Evolutionary conservation across 768 basidiomycete species (phyloP).

Genomic region (Xerocomus spinulosus): DNA sequence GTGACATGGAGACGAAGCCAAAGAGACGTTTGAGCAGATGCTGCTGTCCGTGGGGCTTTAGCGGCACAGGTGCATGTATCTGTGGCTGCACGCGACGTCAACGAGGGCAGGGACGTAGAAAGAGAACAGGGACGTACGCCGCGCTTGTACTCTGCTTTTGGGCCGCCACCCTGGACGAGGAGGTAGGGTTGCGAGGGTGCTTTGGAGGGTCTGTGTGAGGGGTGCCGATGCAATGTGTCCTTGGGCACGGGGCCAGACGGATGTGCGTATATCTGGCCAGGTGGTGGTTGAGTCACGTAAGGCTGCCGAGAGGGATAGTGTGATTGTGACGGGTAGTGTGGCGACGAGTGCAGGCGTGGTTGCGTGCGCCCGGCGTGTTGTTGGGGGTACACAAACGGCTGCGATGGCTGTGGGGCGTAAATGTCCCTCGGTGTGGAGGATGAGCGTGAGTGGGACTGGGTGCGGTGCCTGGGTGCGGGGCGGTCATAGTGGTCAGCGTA

Average conservation of each 20-base stretch:
- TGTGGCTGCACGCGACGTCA: slow-evolving; percentile 15
- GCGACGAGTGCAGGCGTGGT: slow-evolving; percentile 16
- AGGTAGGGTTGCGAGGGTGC: slow-evolving; percentile 26
- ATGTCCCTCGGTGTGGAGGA: slow-evolving; percentile 14
- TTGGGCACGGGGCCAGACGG: slow-evolving; percentile 13
- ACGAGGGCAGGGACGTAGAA: slow-evolving; percentile 10
- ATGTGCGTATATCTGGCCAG: slow-evolving; percentile 25
- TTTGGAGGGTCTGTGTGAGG: too few species aligned
- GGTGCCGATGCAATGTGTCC: slow-evolving; percentile 14
- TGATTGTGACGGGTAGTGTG: slow-evolving; percentile 13
- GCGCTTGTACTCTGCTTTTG: slow-evolving; percentile 30
- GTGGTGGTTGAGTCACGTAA: slow-evolving; percentile 26
- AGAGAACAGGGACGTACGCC: slow-evolving; percentile 26
- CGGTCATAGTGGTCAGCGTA: slow-evolving; percentile 23
- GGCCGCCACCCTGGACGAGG: slow-evolving; percentile 24
- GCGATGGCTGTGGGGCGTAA: slow-evolving; percentile 13
- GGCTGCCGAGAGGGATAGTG: slow-evolving; percentile 19
- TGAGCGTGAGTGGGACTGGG: slow-evolving; percentile 23
- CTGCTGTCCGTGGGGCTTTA: slow-evolving; percentile 25
- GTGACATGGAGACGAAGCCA: slow-evolving; percentile 25
- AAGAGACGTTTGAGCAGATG: slow-evolving; percentile 30
- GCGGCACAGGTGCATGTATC: slow-evolving; percentile 29
- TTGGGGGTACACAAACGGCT: slow-evolving; percentile 19
- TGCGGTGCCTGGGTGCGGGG: slow-evolving; percentile 16
- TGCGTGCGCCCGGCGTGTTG: slow-evolving; percentile 13